Evolutionary conservation across 1,284 basidiomycete species (phyloP), one percentile per base, ranked within the genome.

Genomic region (Heliocybe sulcata): DNA sequence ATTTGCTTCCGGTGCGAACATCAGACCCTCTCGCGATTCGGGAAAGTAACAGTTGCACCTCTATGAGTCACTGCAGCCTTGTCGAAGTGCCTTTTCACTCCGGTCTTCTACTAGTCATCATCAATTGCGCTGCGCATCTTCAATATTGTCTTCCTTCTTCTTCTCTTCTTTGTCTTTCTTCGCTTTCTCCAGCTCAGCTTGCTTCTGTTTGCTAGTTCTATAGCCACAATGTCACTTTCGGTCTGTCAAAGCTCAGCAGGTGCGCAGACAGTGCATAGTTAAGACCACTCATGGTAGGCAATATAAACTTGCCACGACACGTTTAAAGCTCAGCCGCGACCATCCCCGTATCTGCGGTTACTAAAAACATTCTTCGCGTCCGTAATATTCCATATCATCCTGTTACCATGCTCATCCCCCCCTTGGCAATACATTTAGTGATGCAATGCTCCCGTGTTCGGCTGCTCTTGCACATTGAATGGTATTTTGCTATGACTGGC

Each of bases 341-440:
- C 65, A n/a, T 49, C 0, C 70, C 63, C 2, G 70, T 63, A 4
- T 58, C 54, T 16, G 14, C 68, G 66, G 16, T 72, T 65, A 1
- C 62, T 59, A n/a, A 42, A 42, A 51, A 85, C 85, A 11, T 87
- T 84, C 48, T 79, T 79, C 14, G 73, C 75, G 56, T 87, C 72
- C 27, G 70, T 66, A 61, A 8, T 69, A 59, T 35, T 69, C 67
- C 35, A 61, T 66, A 51, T 70, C 71, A 54, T 69, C 62, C 54
- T 72, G 38, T 42, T 42, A 6, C 38, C 38, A 20, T 42, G 6
- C 16, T 42, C 38, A 16, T 42, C 38, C 4, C 38, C 8, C 38
- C 38, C 19, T n/a, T 42, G 12, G 38, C 38, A n/a, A 42, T 42
- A n/a, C 38, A 42, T 42, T 20, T 16, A 42, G 38, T 16, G 4